Percentiles rank a stretch among this genome's conserved stretches.
phyloP scores from a whole-genome alignment of 2,329 filamentous ascomycete species.

The Diplodia scrobiculata region DNA sequence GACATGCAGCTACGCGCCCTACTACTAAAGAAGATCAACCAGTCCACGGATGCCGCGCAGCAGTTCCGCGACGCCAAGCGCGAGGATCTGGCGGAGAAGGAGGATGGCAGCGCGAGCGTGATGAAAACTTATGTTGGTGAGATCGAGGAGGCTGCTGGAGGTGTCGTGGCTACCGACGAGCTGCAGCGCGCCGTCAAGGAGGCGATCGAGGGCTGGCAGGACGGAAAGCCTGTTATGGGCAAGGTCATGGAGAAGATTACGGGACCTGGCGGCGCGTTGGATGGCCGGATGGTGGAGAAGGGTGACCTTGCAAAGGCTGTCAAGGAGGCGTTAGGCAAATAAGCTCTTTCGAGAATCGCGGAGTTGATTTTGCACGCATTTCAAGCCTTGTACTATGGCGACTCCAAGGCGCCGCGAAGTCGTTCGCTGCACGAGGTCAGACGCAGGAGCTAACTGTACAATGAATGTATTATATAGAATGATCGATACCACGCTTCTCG shows the following conservation, averaged over 20 bases:
- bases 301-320: slow-evolving; percentile 63
- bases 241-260: slow-evolving; percentile 63
- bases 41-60: slow-evolving; percentile 59
- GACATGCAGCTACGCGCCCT: slow-evolving; percentile 70
- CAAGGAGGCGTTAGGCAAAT: slow-evolving; percentile 49
- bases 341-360: not conserved
- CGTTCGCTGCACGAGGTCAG: not conserved
- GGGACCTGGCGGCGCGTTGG: slow-evolving; percentile 51
- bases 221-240: slow-evolving; percentile 57
- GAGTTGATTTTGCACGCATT: not conserved
- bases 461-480: slow-evolving; percentile 14
- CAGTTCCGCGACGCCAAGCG: slow-evolving; percentile 68
- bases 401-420: not conserved
- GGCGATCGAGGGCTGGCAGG: slow-evolving; percentile 52
- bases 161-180: slow-evolving; percentile 59
- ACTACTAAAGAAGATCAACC: slow-evolving; percentile 64
- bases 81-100: slow-evolving; percentile 69
- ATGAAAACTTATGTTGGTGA: slow-evolving; percentile 65
- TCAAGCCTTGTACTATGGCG: no score
- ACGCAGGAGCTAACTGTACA: not conserved
- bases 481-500: not conserved
- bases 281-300: slow-evolving; percentile 67
- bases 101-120: slow-evolving; percentile 65
- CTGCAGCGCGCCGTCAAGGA: slow-evolving; percentile 57
- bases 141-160: slow-evolving; percentile 49